These are phyloP conservation scores for Turnera subulata DNA, from an alignment of 345 rosid species.

Conservation along the genomic window DNA sequence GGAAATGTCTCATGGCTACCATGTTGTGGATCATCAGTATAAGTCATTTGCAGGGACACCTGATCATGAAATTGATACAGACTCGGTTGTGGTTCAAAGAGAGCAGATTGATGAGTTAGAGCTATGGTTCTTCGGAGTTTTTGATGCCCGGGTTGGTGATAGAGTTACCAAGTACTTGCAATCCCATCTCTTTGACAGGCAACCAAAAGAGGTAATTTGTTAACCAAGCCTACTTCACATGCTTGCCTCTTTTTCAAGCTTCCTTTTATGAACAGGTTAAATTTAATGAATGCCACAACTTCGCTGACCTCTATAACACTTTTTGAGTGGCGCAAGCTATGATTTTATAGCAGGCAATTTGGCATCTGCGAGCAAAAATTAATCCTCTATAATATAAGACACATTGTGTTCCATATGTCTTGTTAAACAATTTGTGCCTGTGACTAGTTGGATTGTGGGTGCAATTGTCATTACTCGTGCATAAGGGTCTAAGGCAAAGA, in stretches of 20 bases:
- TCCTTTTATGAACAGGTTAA: background rate
- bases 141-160: slow-evolving; percentile 41
- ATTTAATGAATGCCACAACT: too few relatives aligned
- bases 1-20: slow-evolving; percentile 58
- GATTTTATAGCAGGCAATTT: too few relatives aligned
- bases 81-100: slow-evolving; percentile 50
- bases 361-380: too few relatives aligned
- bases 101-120: slow-evolving; percentile 57
- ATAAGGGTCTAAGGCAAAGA: too few relatives aligned
- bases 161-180: slow-evolving; percentile 50
- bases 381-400: too few relatives aligned
- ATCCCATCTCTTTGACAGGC: slow-evolving; percentile 50
- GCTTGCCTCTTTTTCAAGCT: background rate
- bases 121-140: slow-evolving; percentile 68
- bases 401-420: too few relatives aligned
- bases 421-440: too few relatives aligned
- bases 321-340: too few relatives aligned
- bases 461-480: too few relatives aligned
- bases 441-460: too few relatives aligned
- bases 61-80: slow-evolving; percentile 21
- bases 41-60: slow-evolving; percentile 13
- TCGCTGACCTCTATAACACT: too few relatives aligned
- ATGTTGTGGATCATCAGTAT: slow-evolving; percentile 34
- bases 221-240: too few relatives aligned
- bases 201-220: slow-evolving; percentile 34